phyloP scores from a whole-genome alignment of 2,329 filamentous ascomycete species.

The Claviceps lovelessii region DNA sequence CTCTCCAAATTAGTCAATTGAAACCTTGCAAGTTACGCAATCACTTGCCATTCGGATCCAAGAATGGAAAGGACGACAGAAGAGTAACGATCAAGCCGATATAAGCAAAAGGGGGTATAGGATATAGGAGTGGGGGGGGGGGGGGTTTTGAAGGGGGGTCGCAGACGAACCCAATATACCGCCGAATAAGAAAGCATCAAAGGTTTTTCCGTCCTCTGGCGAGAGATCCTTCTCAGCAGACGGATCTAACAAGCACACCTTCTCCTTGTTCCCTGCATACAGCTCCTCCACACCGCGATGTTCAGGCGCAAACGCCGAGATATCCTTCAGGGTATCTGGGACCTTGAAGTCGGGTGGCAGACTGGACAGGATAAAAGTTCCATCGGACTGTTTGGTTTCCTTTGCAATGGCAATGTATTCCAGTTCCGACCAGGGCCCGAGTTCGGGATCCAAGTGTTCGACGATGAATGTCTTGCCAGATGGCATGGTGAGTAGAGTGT shows the following conservation, averaged over 20 bases:
- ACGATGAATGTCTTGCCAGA: constrained; percentile 69
- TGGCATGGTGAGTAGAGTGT: constrained; percentile 19
- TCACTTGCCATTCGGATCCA: too few relatives aligned
- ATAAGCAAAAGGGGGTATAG: not conserved
- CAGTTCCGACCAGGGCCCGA: constrained; percentile 85
- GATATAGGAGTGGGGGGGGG: not conserved
- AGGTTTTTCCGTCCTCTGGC: constrained; percentile 67
- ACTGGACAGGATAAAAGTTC: constrained; percentile 69
- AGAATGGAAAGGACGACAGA: not conserved
- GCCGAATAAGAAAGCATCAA: constrained; percentile 89
- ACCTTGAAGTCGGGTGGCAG: constrained; percentile 57
- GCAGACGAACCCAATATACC: constrained; percentile 67
- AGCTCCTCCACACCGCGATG: constrained; percentile 68
- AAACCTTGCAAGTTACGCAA: not conserved
- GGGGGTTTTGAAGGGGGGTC: not conserved
- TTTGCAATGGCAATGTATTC: constrained; percentile 81
- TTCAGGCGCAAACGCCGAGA: constrained; percentile 56
- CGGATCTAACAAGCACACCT: constrained; percentile 82
- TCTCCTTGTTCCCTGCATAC: constrained; percentile 56
- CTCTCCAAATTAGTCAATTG: not conserved
- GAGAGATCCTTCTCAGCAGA: constrained; percentile 65
- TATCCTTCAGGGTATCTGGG: constrained; percentile 38
- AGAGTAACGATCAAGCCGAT: not conserved
- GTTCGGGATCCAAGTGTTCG: constrained; percentile 88
- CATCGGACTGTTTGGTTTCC: constrained; percentile 55